Base-by-base conservation (phyloP, 768 basidiomycete species). In the Neoboletus brunneissimus region DNA sequence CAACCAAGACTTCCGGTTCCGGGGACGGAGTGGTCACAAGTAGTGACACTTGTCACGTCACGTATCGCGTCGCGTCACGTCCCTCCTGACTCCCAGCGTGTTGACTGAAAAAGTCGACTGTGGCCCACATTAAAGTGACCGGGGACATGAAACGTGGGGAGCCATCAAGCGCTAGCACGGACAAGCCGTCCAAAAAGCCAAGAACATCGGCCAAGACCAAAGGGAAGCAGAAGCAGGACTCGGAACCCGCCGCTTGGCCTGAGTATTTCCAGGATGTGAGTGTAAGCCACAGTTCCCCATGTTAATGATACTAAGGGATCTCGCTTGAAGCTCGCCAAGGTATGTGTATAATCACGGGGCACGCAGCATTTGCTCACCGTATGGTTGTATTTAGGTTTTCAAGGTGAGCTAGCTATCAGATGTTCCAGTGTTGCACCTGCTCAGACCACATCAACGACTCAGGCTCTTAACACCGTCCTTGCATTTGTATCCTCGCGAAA, bases 391-490 rank as follows among this genome's bases (percentile, higher is more conserved):
- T 20, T 51, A 83, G 76, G 72, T 82, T 23, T 77, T 74, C 69
- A 76, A 81, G 72, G 77, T 75, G 59, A 52, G 67, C 48, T 46
- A 42, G 23, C 35, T 40, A 18, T 18, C 22, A 2, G 13, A 29
- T 2, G 15, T 48, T n/a, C 51, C 0, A 16, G 23, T 8, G 25
- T 46, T 49, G 35, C 38, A 18, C 6, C 27, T 38, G n/a, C 32
- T 37, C 11, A 51, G 18, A 18, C 29, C 23, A 37, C 31, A 4
- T 48, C 12, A 18, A 54, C 6, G 16, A 13, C 15, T 38, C 49
- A 95, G 90, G 90, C 92, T 11, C 75, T 95, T 46, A 95, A 94
- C 63, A 91, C 92, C 15, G 90, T 96, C 5, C 80, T 94, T 40
- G 92, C 89, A 0, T 96, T 96, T 65, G 80, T 92, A 38, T 89